Evolutionary conservation across 306 rosid species (phyloP).

Genomic region (Quercus alba): DNA sequence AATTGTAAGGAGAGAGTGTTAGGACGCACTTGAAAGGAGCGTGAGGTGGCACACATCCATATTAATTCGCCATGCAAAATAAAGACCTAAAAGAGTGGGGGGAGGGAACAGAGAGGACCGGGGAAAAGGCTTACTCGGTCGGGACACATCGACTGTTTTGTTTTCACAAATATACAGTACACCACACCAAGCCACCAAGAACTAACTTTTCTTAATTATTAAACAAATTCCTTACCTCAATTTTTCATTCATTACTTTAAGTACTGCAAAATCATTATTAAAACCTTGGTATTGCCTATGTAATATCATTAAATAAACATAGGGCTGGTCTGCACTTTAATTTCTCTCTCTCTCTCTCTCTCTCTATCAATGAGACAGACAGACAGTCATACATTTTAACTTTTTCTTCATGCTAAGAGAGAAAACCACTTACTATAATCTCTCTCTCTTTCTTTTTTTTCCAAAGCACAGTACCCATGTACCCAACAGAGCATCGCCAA

Average conservation of each 20-base stretch:
- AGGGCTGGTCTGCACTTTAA: conserved; percentile 11
- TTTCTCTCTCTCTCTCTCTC: conserved; percentile 18
- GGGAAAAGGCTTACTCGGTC: conserved; percentile 46
- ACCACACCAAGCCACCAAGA: conserved; percentile 33
- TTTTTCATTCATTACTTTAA: conserved; percentile 23
- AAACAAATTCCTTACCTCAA: conserved; percentile 32
- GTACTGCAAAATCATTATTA: conserved; percentile 19
- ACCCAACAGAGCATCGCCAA: conserved; percentile 34
- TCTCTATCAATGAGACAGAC: conserved; percentile 5
- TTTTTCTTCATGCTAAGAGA: conserved; percentile 50
- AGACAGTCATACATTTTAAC: conserved; percentile 8
- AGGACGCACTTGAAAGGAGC: not conserved
- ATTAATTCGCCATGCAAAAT: conserved; percentile 19
- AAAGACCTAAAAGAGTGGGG: not conserved
- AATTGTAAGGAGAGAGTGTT: not conserved
- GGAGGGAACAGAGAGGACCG: conserved; percentile 47
- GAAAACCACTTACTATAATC: conserved; percentile 33
- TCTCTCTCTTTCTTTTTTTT: not conserved
- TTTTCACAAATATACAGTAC: not conserved
- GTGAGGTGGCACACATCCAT: not conserved
- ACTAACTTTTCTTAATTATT: conserved; percentile 14
- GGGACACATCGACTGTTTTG: conserved; percentile 28
- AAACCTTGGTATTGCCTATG: conserved; percentile 34
- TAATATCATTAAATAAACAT: conserved; percentile 21
- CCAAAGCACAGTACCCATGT: conserved; percentile 30